Base-by-base conservation (phyloP, 1,284 basidiomycete genomes). In the Coriolopsis trogii region DNA sequence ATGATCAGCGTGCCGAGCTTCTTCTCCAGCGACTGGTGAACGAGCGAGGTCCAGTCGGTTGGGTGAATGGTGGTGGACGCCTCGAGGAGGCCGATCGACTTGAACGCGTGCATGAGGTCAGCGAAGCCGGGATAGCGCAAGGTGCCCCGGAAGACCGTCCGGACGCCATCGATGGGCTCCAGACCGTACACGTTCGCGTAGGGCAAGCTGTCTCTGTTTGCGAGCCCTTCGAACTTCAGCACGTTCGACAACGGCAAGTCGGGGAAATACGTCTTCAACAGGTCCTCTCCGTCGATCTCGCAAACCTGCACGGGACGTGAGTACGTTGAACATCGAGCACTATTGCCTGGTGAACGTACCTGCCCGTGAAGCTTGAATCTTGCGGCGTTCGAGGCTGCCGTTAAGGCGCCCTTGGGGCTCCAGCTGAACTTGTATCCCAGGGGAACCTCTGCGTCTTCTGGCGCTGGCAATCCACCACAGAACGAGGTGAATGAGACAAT, bases 371-470 rank as follows among this genome's bases (percentile, higher is more conserved):
- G 71, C 63, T 82, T 80, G 72, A 88, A 97, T 53, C 69, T 70
- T 7, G 95, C 95, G 0, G 78, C 72, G 65, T 96, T 95, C 55
- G 87, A 72, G 0, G 92, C 89, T 1, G 95, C 95, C 13, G 81
- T 83, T 33, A 98, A 73, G 3, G 96, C 94, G 1, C 93, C 95
- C 56, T 85, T 81, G 2, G 95, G 95, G 49, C 86, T 91, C 95
- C 95, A 98, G 55, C 92, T 95, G 69, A 98, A 98, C 70, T 97
- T 97, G 72, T 98, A 98, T 26, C 89, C 84, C 15, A 96, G 73
- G 2, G 93, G 84, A 10, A 82, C 84, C 28, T 80, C 81, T 46
- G 73, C 65, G 16, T 73, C 76, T 42, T 91, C 88, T 0, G 92
- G 91, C 3, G 90, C 88, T 0, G 95, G 95, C 12, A 98, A 75